Conservation (phyloP, 176 grass and related monocot species). For the Hordeum marinum region DNA sequence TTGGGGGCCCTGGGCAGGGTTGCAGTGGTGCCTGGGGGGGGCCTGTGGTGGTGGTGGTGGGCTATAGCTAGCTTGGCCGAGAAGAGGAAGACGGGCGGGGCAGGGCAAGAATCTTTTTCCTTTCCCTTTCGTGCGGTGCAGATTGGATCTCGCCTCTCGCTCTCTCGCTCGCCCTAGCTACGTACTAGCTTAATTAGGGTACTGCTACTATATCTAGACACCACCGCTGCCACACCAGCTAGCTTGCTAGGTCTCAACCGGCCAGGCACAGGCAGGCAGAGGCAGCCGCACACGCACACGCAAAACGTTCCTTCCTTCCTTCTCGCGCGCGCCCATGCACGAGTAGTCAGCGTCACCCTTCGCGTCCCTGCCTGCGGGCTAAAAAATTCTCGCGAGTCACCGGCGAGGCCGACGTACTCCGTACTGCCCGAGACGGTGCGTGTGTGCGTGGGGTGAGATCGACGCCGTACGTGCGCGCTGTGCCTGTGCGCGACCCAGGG, state of each 20-base stretch:
- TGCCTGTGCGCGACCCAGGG: not conserved
- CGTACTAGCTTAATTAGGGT: not conserved
- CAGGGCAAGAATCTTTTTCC: slow-evolving; percentile 30
- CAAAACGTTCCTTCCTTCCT: not conserved
- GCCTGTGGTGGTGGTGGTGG: slow-evolving; percentile 15
- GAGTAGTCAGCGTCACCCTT: not conserved
- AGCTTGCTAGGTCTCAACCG: not conserved
- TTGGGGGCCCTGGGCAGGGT: not conserved
- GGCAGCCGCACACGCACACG: not conserved
- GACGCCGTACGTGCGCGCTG: not conserved
- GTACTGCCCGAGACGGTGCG: not conserved
- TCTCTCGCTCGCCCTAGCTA: not conserved
- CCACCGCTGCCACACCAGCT: not conserved
- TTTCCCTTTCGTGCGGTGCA: slow-evolving; percentile 38
- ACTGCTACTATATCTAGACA: not conserved
- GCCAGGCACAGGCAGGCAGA: not conserved
- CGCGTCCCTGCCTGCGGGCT: not conserved
- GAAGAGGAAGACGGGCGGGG: not conserved
- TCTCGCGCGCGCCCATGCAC: not conserved
- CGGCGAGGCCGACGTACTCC: not conserved
- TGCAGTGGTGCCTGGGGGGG: not conserved
- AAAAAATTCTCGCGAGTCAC: not conserved
- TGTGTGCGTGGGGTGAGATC: not conserved
- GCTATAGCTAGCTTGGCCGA: slow-evolving; percentile 12
- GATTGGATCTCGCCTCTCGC: slow-evolving; percentile 32